Evolutionary conservation across 148 eudicot genomes (phyloP), one percentile per base, ranked within the genome.

Genomic region (Rhododendron vialii): DNA sequence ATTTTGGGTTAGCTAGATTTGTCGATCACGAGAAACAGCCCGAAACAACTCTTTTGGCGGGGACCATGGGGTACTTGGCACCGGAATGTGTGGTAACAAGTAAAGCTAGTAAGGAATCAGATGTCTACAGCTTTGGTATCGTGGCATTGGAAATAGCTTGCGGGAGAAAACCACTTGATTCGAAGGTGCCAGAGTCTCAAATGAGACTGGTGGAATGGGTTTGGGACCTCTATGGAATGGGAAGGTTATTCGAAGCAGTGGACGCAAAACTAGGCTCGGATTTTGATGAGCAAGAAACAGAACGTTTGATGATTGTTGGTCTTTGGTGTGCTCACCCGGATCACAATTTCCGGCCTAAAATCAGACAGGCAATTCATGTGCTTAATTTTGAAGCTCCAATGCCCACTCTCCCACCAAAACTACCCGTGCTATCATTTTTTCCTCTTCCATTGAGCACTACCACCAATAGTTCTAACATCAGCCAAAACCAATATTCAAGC

Each of bases 301-400:
- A 15, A 41, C 38, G 87, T 0, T 82, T 87, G 85, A 76, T 84
- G 81, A 81, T 84, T 61, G 89, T 84, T 38, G 88, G 90, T 2
- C 87, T 86, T 43, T 89, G 90, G 88, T 86, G 90, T 41, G 88
- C 85, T 20, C 88, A 89, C 83, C 89, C 89, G 0, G 87, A 89
- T 78, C 18, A 28, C 53, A 84, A 78, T 75, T 24, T 84, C 24
- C 81, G 89, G 47, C 89, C 90, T 43, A 81, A 87, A 36, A 87
- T 89, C 35, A 82, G 78, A 24, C 85, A 86, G 24, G 90, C 81
- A 7, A 67, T 86, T 84, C 84, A 78, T 18, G 85, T 63, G 48
- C 83, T 89, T 14, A 82, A 82, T 79, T 85, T 55, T 76, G 90
- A 89, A 87, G 86, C 87, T 43, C 76, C 87, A 69, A 18, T 87